A percentile compares a stretch with the other conserved stretches of the same genome.
Conservation (phyloP, 1,139 yeast species). For the Geotrichum candidum region DNA sequence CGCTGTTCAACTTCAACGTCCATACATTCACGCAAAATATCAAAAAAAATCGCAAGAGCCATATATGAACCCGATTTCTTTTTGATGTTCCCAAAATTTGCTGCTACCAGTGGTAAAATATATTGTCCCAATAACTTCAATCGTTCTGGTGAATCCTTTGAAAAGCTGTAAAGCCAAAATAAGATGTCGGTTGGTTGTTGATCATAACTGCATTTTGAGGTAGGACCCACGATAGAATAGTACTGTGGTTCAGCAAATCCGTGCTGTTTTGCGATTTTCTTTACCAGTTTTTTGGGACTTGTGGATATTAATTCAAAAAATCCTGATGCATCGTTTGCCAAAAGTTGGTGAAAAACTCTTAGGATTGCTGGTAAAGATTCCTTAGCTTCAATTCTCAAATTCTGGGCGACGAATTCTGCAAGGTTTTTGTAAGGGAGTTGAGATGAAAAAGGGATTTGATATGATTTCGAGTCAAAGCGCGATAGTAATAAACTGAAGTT, state of each 20-base stretch:
- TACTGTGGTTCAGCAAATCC: neutral
- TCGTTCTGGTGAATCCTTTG: neutral
- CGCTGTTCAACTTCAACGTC: neutral
- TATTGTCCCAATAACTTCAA: neutral
- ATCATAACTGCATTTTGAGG: neutral
- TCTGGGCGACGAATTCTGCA: neutral
- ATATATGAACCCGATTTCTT: neutral
- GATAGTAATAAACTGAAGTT: neutral
- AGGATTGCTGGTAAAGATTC: neutral
- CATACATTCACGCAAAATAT: neutral
- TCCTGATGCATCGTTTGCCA: neutral
- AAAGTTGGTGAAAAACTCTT: neutral
- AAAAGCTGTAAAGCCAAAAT: neutral
- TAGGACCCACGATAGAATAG: neutral
- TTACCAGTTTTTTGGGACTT: neutral
- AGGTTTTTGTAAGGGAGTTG: neutral
- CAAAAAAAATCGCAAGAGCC: neutral
- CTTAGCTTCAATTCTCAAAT: neutral
- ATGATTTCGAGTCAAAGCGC: neutral
- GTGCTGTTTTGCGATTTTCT: neutral
- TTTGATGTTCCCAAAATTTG: neutral
- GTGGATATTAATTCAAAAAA: neutral
- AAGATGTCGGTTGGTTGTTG: neutral
- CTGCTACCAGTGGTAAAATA: neutral
- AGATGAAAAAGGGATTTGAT: neutral